Conservation (phyloP, 768 basidiomycete species). For the Wakefieldia striispora region DNA sequence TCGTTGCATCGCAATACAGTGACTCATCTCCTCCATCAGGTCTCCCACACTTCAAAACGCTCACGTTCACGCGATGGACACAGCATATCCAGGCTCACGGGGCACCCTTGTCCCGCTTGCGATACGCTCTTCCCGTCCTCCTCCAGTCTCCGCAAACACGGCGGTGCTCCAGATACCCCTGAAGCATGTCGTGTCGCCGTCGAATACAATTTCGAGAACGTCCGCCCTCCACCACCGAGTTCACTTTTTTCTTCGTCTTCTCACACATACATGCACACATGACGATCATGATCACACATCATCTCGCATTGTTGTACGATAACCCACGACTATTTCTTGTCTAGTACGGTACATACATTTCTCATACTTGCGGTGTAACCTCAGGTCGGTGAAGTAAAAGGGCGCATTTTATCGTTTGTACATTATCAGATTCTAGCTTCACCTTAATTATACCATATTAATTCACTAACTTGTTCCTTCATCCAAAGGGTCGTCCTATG, state of each 20-base stretch:
- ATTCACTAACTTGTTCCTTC: constrained; percentile 12
- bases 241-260: too few relatives aligned
- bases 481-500: too few relatives aligned
- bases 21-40: constrained; percentile 31
- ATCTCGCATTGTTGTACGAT: constrained; percentile 28
- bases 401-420: constrained; percentile 23
- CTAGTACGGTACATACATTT: constrained; percentile 25
- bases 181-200: constrained; percentile 75
- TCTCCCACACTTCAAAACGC: constrained; percentile 56
- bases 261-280: background rate
- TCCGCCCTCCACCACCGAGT: background rate
- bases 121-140: constrained; percentile 62
- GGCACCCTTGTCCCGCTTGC: constrained; percentile 73
- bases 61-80: constrained; percentile 46
- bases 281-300: constrained; percentile 22
- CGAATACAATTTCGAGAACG: constrained; percentile 65
- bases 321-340: constrained; percentile 27
- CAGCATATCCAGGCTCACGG: constrained; percentile 39
- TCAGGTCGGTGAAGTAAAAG: constrained; percentile 12
- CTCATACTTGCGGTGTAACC: constrained; percentile 15
- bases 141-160: constrained; percentile 63
- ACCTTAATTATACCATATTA: constrained; percentile 37
- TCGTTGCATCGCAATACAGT: background rate
- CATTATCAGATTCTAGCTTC: constrained; percentile 25
- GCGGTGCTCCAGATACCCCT: constrained; percentile 46